Percentiles rank a stretch among this genome's conserved stretches.
Evolutionary conservation across 2,329 filamentous ascomycete genomes (phyloP).

Genomic region (Colletotrichum sp.): DNA sequence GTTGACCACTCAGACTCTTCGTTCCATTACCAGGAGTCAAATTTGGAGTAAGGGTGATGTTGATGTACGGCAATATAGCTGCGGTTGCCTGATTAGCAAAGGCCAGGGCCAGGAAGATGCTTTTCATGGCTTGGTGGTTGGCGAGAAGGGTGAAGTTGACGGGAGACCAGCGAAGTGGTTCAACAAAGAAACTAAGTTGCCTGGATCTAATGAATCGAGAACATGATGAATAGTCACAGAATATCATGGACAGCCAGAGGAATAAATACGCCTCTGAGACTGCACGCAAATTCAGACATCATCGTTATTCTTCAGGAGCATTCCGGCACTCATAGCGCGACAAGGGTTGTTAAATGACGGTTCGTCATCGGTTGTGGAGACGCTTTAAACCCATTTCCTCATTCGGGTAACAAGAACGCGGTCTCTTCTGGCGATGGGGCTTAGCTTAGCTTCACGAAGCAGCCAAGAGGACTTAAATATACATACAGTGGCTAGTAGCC

Average conservation of each 20-base stretch:
- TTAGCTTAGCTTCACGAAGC: neutral
- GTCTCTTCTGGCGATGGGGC: neutral
- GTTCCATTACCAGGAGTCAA: neutral
- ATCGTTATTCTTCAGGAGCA: neutral
- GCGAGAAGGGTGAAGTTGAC: neutral
- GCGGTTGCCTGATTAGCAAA: neutral
- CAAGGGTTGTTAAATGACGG: neutral
- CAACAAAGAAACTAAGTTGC: neutral
- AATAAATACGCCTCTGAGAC: neutral
- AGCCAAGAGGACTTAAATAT: neutral
- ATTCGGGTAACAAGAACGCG: neutral
- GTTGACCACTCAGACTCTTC: neutral
- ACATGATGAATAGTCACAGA: neutral
- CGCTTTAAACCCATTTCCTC: neutral
- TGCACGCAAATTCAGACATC: neutral
- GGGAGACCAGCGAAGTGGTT: neutral
- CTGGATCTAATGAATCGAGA: rapidly evolving
- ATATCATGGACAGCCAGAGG: neutral
- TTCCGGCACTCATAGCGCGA: neutral
- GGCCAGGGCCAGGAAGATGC: neutral
- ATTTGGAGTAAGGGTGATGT: neutral
- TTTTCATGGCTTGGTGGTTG: neutral
- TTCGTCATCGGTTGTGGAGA: neutral
- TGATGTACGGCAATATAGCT: neutral
- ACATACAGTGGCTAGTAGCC: neutral